These are phyloP conservation scores for Bauhinia variegata DNA, from an alignment of 306 rosid genomes.

Conservation along the genomic window DNA sequence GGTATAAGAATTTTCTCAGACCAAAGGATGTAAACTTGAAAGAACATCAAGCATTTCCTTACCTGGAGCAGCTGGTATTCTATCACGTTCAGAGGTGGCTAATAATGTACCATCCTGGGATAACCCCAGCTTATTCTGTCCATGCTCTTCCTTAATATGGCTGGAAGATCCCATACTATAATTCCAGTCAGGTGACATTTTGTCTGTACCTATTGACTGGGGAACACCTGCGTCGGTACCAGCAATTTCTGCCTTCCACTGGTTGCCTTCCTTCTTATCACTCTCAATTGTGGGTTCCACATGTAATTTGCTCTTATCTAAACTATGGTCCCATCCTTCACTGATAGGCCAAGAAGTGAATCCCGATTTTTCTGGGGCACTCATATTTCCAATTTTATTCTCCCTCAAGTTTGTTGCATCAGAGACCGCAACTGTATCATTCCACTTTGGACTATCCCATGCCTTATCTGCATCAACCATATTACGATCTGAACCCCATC, in stretches of 20 bases:
- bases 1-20: conserved; percentile 41
- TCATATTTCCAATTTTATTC: conserved; percentile 49
- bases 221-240: conserved; percentile 42
- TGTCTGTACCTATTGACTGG: conserved; percentile 57
- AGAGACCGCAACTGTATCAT: conserved; percentile 44
- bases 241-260: conserved; percentile 54
- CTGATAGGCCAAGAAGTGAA: conserved; percentile 49
- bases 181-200: conserved; percentile 96
- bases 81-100: conserved; percentile 49
- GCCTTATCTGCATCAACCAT: conserved; percentile 47
- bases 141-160: conserved; percentile 54
- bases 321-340: conserved; percentile 54
- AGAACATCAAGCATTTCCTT: conserved; percentile 47
- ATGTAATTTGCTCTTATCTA: conserved; percentile 52
- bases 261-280: conserved; percentile 60
- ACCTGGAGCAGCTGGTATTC: conserved; percentile 54
- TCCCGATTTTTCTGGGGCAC: conserved; percentile 53
- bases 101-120: conserved; percentile 44
- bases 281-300: conserved; percentile 45
- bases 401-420: conserved; percentile 56
- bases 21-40: conserved; percentile 43
- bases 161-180: conserved; percentile 57
- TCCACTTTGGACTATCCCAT: conserved; percentile 56
- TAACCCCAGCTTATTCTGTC: conserved; percentile 47
- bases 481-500: conserved; percentile 49